Evolutionary conservation across 1,284 basidiomycete genomes (phyloP).

Genomic region (Ceratobasidium papillatum): DNA sequence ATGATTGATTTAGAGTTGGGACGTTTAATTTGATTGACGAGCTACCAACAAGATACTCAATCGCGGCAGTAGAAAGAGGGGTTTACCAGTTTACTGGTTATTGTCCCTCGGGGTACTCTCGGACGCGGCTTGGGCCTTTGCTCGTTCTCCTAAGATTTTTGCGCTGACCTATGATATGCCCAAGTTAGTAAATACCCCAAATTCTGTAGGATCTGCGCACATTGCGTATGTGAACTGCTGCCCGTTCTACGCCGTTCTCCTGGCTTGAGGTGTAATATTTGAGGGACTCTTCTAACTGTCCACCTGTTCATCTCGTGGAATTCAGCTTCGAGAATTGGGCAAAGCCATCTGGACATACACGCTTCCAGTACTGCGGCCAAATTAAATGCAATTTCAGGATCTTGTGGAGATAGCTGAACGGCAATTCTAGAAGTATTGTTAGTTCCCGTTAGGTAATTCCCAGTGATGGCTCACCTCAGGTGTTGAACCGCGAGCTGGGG

Average conservation of each 20-base stretch:
- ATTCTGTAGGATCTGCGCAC: slow-evolving; percentile 48
- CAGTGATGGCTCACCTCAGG: slow-evolving; percentile 67
- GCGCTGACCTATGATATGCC: slow-evolving; percentile 69
- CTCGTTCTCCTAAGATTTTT: slow-evolving; percentile 72
- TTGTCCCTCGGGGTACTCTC: background rate
- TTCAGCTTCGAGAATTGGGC: slow-evolving; percentile 48
- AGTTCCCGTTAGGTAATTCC: slow-evolving; percentile 43
- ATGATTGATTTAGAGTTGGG: background rate
- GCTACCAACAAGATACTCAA: background rate
- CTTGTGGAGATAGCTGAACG: slow-evolving; percentile 84
- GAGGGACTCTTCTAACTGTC: slow-evolving; percentile 81
- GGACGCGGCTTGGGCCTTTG: slow-evolving; percentile 9
- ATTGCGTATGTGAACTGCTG: slow-evolving; percentile 86
- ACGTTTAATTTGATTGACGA: background rate
- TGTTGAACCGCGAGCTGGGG: slow-evolving; percentile 92
- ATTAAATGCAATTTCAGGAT: slow-evolving; percentile 95
- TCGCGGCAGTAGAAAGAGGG: background rate
- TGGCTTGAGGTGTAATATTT: slow-evolving; percentile 81
- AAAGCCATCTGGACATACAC: slow-evolving; percentile 60
- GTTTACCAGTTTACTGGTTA: slow-evolving; percentile 2
- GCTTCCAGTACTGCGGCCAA: slow-evolving; percentile 91
- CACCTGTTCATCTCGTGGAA: slow-evolving; percentile 60
- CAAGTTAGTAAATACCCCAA: slow-evolving; percentile 40
- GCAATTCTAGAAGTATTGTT: slow-evolving; percentile 69
- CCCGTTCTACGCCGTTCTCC: slow-evolving; percentile 82